Evolutionary conservation across 2,329 filamentous ascomycete species (phyloP).

Genomic region (Aspergillus sp.): DNA sequence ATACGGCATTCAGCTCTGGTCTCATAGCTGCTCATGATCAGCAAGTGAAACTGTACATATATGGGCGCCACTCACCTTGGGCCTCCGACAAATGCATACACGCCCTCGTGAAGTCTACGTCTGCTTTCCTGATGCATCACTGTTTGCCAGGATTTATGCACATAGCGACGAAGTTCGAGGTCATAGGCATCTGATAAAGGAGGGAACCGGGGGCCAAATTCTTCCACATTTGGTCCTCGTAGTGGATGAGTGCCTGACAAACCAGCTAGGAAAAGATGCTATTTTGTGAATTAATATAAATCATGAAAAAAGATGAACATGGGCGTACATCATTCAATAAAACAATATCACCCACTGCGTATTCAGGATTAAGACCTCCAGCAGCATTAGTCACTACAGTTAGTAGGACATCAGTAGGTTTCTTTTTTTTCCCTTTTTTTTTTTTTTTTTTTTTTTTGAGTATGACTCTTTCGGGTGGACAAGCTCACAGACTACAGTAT

Average conservation of each 20-base stretch:
- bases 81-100: constrained; percentile 62
- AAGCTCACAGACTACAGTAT: constrained; percentile 52
- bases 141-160: constrained; percentile 54
- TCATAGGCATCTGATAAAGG: constrained; percentile 64
- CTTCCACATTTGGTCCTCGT: constrained; percentile 57
- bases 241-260: constrained; percentile 58
- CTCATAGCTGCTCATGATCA: constrained; percentile 48
- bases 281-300: constrained; percentile 8
- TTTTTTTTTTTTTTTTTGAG: no score
- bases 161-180: constrained; percentile 53
- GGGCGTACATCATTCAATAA: constrained; percentile 57
- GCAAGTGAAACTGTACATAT: background rate
- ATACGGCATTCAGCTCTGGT: constrained; percentile 62
- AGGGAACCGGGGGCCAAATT: constrained; percentile 60
- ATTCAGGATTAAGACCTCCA: constrained; percentile 60
- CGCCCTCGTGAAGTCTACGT: constrained; percentile 57
- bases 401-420: no score
- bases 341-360: constrained; percentile 61
- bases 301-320: background rate
- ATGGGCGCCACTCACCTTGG: constrained; percentile 46
- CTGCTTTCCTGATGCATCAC: constrained; percentile 41
- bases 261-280: constrained; percentile 62
- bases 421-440: no score
- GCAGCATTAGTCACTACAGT: constrained; percentile 60
- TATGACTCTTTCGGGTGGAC: background rate